Conservation (phyloP, 495 filamentous ascomycete genomes). For the Aspergillus steynii region DNA sequence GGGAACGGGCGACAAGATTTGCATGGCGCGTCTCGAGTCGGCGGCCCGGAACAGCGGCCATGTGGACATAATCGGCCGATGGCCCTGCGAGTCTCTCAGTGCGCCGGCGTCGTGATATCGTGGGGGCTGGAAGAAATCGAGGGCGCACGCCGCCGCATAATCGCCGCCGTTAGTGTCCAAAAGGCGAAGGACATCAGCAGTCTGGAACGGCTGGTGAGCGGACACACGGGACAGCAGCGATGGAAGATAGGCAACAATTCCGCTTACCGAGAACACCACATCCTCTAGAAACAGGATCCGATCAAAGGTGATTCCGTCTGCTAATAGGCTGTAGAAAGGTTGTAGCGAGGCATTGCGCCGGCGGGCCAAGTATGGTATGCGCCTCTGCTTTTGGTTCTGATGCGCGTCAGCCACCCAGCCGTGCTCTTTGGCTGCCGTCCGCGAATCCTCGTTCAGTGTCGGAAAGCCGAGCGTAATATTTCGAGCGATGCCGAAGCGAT, state of each 20-base stretch:
- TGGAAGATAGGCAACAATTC: neutral
- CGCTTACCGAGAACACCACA: constrained; percentile 67
- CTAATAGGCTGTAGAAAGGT: constrained; percentile 45
- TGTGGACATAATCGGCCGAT: constrained; percentile 60
- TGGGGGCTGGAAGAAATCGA: constrained; percentile 73
- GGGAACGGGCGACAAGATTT: constrained; percentile 57
- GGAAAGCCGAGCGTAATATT: constrained; percentile 54
- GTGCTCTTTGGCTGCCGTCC: constrained; percentile 29
- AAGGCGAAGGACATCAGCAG: constrained; percentile 66
- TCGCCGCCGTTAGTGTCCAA: constrained; percentile 72
- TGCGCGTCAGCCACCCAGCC: constrained; percentile 26
- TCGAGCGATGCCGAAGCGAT: constrained; percentile 49
- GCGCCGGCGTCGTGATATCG: constrained; percentile 84
- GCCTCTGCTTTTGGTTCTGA: constrained; percentile 50
- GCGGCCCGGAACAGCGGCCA: constrained; percentile 78
- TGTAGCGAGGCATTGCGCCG: constrained; percentile 60
- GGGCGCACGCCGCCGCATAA: constrained; percentile 81
- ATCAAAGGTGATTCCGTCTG: constrained; percentile 56
- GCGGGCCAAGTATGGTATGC: constrained; percentile 68
- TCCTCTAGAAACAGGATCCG: constrained; percentile 74
- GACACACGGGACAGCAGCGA: too few species aligned
- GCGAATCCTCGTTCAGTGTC: constrained; percentile 56
- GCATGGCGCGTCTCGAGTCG: constrained; percentile 58
- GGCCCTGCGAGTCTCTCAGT: constrained; percentile 68
- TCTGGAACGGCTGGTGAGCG: constrained; percentile 22